Base-by-base conservation (phyloP, 306 rosid genomes). In the Inga laurina region DNA sequence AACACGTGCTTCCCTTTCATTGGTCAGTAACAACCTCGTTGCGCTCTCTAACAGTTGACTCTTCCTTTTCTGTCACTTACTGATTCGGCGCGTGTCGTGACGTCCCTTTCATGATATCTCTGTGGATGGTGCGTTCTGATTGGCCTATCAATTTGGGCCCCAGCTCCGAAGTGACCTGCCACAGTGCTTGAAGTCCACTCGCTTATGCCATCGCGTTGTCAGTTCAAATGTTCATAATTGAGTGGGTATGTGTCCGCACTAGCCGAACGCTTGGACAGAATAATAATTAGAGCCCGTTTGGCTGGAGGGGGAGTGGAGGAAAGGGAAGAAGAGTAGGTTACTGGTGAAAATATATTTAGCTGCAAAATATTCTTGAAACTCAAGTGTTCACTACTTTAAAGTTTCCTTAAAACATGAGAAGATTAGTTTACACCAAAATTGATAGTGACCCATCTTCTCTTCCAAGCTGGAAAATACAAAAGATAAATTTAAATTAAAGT, bases 1-100 rank as follows among this genome's bases (percentile, higher is more conserved):
- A 49, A 88, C 91, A 86, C 95, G 92, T 90, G 93, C 32, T 49
- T 0, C 0, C 2, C 0, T 82, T 13, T 75, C 19, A 90, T 86
- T 91, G 8, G 91, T 2, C 13, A 2, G 7, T 2, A 85, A 81
- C 84, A 70, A 77, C 83, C 86, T 59, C 27, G 56, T 43, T 44
- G 56, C 56, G 11, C 75, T 71, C 51, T 70, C 56, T 0, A 71
- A 37, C 72, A 34, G 12, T 66, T 66, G 45, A 66, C 72, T 43
- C 3, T 7, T 39, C 75, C 32, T 10, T 2, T 18, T 46, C 22
- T 2, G 0, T 16, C 73, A 27, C 81, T 8, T 35, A 15, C 81
- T 37, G 8, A 2, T 0, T 5, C 51, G 43, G 79, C 67, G 79
- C 79, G 68, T 74, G 62, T 1, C 9, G 0, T 7, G 16, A 24